Percentiles rank a stretch among this genome's conserved stretches.
Evolutionary conservation across 257 asterid species (phyloP).

Genomic region (Linderniella brevidens): DNA sequence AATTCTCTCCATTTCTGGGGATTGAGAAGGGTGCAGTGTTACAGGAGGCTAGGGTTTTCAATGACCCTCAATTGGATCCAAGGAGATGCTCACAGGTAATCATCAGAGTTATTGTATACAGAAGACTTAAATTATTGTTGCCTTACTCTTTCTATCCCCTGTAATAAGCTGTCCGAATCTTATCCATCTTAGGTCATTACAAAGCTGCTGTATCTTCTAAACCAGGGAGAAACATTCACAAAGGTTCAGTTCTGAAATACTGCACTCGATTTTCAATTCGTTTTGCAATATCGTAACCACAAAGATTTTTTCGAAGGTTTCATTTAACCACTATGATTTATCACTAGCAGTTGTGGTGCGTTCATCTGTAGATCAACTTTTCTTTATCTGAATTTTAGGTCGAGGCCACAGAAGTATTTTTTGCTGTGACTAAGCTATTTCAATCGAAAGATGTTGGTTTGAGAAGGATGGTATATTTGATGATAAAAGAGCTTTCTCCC

Average conservation of each 20-base stretch:
- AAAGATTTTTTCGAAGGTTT: too few species aligned
- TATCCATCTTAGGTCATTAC: conserved; percentile 61
- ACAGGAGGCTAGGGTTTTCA: conserved; percentile 97
- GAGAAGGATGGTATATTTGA: conserved; percentile 85
- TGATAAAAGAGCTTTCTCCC: conserved; percentile 79
- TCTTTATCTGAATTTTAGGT: conserved; percentile 14
- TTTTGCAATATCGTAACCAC: too few species aligned
- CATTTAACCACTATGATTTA: too few species aligned
- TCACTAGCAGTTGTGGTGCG: too few species aligned
- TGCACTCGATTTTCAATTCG: too few species aligned
- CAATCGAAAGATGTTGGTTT: conserved; percentile 68
- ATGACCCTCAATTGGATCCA: conserved; percentile 95
- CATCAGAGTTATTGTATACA: background rate
- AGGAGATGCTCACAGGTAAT: conserved; percentile 89
- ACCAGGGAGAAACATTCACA: conserved; percentile 89
- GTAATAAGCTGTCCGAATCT: conserved; percentile 2
- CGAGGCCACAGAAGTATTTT: conserved; percentile 79
- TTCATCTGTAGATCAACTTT: background rate
- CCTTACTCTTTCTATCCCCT: background rate
- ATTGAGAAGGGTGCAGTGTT: conserved; percentile 98
- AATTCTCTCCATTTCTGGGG: conserved; percentile 86
- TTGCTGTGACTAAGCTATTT: conserved; percentile 74
- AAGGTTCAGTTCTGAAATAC: conserved; percentile 24
- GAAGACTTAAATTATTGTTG: background rate
- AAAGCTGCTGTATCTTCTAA: conserved; percentile 89